Conservation (phyloP, 2,329 filamentous ascomycete genomes). For the Magnaporthiopsis incrustans region DNA sequence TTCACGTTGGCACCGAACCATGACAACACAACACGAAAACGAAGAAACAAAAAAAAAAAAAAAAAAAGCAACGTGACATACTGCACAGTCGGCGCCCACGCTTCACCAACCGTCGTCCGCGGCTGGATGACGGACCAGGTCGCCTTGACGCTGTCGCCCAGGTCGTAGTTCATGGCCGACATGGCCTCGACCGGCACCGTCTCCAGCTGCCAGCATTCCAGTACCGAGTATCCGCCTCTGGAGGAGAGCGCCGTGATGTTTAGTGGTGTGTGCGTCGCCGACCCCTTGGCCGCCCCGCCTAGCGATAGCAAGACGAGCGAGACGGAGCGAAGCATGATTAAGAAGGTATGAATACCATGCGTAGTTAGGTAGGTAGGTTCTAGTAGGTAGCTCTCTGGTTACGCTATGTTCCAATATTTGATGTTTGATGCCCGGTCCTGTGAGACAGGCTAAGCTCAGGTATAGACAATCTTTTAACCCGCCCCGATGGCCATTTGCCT, state of each 20-base stretch:
- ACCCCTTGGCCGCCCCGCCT: neutral
- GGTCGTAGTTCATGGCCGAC: conserved; percentile 22
- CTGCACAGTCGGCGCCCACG: conserved; percentile 25
- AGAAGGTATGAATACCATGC: neutral
- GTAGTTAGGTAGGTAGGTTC: neutral
- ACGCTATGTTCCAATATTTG: too few relatives aligned
- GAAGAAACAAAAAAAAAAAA: neutral
- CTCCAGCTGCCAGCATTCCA: conserved; percentile 23
- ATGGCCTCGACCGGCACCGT: conserved; percentile 18
- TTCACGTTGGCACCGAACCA: too few relatives aligned
- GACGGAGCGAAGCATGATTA: neutral
- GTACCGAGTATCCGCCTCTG: conserved; percentile 18
- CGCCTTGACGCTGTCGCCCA: conserved; percentile 21
- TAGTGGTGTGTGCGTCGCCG: conserved; percentile 11
- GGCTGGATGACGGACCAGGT: conserved; percentile 24
- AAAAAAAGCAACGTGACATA: conserved; percentile 9
- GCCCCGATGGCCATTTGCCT: too few relatives aligned
- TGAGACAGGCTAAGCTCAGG: neutral
- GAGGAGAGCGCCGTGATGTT: conserved; percentile 23
- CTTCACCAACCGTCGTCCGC: conserved; percentile 22
- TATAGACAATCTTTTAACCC: neutral
- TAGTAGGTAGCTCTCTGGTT: neutral
- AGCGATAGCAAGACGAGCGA: neutral
- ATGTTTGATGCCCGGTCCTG: too few relatives aligned
- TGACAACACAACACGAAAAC: too few relatives aligned